These are phyloP conservation scores for Arthrocladium fulminans DNA, from an alignment of 2,329 filamentous ascomycete species.

Conservation along the genomic window DNA sequence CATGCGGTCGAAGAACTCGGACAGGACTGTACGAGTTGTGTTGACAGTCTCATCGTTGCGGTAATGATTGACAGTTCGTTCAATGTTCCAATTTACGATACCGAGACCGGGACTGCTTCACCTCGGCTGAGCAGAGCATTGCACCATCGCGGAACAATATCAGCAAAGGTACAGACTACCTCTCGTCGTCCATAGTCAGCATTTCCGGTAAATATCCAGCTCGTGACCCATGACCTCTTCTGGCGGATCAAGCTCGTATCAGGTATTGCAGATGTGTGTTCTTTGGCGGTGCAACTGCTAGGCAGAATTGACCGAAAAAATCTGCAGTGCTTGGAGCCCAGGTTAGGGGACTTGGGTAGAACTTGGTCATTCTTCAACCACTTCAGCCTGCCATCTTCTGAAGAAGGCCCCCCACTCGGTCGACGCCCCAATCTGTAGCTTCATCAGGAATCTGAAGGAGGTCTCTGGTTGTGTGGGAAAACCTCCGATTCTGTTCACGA, in stretches of 20 bases:
- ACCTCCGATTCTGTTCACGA: neutral
- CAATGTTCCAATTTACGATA: neutral
- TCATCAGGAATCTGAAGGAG: neutral
- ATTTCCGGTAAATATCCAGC: neutral
- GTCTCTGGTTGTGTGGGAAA: neutral
- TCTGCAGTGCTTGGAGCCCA: neutral
- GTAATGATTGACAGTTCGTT: neutral
- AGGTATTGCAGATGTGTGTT: neutral
- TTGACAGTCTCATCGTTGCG: neutral
- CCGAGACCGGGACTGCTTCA: neutral
- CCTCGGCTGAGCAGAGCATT: neutral
- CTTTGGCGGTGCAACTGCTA: neutral
- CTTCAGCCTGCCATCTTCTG: neutral
- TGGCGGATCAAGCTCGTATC: neutral
- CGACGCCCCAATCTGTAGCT: neutral
- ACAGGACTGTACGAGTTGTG: neutral
- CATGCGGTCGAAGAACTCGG: slow-evolving; percentile 2
- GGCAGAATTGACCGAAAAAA: neutral
- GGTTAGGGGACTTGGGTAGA: neutral
- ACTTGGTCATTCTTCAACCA: neutral
- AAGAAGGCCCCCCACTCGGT: neutral
- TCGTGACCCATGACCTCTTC: neutral
- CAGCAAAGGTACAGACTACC: neutral
- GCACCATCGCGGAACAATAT: neutral
- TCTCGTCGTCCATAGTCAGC: neutral